These are phyloP conservation scores for Lepidopterella palustris DNA, from an alignment of 495 filamentous ascomycete genomes.

Conservation along the genomic window DNA sequence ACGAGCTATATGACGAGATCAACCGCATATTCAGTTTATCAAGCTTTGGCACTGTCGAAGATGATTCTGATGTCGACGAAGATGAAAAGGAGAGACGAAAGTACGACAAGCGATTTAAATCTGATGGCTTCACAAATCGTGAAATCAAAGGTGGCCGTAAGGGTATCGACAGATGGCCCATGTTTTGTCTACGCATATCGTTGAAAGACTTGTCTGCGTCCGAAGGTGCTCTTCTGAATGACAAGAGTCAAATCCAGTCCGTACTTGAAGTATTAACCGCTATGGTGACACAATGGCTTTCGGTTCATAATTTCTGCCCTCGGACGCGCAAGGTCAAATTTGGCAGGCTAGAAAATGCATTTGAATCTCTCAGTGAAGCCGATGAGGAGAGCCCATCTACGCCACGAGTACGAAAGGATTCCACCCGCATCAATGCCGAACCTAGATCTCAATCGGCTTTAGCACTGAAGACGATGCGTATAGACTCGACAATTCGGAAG, in stretches of 20 bases:
- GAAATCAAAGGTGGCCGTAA: slow-evolving; percentile 55
- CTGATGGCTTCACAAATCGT: slow-evolving; percentile 47
- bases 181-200: slow-evolving; percentile 78
- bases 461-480: not conserved
- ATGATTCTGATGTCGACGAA: slow-evolving; percentile 34
- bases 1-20: slow-evolving; percentile 68
- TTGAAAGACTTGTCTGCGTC: slow-evolving; percentile 26
- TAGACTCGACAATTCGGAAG: slow-evolving; percentile 7
- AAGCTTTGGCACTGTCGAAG: slow-evolving; percentile 63
- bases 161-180: slow-evolving; percentile 76
- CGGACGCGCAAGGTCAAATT: slow-evolving; percentile 11
- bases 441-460: not conserved
- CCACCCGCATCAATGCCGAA: not conserved
- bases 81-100: slow-evolving; percentile 36
- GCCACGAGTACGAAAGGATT: not conserved
- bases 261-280: slow-evolving; percentile 26
- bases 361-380: not conserved
- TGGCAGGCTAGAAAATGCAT: not conserved
- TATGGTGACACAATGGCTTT: slow-evolving; percentile 37
- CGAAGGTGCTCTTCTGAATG: slow-evolving; percentile 35
- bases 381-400: not conserved
- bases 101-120: slow-evolving; percentile 40
- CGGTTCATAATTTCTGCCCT: slow-evolving; percentile 34
- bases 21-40: slow-evolving; percentile 74
- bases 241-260: slow-evolving; percentile 43